A percentile compares a stretch with the other conserved stretches of the same genome.
Evolutionary conservation across 2,329 filamentous ascomycete genomes (phyloP).

Genomic region (Biscogniauxia sp.): DNA sequence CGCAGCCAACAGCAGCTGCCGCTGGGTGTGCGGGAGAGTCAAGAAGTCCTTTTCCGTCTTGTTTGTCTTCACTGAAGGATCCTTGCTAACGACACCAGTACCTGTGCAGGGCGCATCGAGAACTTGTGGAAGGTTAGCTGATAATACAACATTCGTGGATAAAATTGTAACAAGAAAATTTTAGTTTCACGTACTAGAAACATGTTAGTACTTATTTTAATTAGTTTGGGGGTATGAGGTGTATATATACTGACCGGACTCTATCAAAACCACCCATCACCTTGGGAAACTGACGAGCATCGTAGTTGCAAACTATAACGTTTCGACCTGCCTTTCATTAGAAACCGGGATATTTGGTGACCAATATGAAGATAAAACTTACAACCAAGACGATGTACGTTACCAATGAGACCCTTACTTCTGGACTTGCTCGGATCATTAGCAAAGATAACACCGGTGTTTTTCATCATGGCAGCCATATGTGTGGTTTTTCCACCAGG

Average conservation of each 20-base stretch:
- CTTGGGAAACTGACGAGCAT: slow-evolving; percentile 88
- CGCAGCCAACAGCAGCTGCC: slow-evolving; percentile 86
- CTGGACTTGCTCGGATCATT: slow-evolving; percentile 94
- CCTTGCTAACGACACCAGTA: slow-evolving; percentile 96
- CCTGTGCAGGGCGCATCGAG: slow-evolving; percentile 95
- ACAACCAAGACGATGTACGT: slow-evolving; percentile 84
- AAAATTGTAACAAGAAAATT: neutral
- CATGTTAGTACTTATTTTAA: neutral
- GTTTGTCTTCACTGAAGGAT: slow-evolving; percentile 95
- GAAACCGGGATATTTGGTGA: neutral
- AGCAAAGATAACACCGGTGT: slow-evolving; percentile 91
- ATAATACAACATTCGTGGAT: neutral
- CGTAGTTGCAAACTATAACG: slow-evolving; percentile 92
- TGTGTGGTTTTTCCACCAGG: slow-evolving; percentile 96
- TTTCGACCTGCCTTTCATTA: slow-evolving; percentile 46
- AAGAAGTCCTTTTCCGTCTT: slow-evolving; percentile 96
- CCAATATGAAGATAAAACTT: neutral
- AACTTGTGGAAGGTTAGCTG: slow-evolving; percentile 36
- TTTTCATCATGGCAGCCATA: slow-evolving; percentile 95
- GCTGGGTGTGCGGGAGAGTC: slow-evolving; percentile 88
- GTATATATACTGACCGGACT: slow-evolving; percentile 45
- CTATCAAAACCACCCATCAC: slow-evolving; percentile 96
- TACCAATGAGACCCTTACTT: slow-evolving; percentile 95
- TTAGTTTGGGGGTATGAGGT: neutral
- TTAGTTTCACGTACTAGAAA: neutral